phyloP scores from a whole-genome alignment of 1,284 basidiomycete species.

The Meripilus lineatus region DNA sequence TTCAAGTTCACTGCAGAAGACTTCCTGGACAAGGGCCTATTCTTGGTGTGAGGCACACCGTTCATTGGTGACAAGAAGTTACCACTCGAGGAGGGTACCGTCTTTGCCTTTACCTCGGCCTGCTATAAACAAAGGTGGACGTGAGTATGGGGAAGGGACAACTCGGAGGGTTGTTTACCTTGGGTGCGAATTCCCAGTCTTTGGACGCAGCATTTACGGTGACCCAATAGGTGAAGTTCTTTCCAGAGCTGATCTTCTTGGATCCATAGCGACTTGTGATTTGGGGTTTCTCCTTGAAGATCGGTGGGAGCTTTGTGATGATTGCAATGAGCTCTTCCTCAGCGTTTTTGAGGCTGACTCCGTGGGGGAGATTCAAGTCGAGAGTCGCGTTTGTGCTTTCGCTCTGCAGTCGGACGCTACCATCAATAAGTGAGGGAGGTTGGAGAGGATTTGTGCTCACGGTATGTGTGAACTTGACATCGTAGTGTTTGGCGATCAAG shows the following conservation, averaged over 20 bases:
- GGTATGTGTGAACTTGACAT: conserved; percentile 7
- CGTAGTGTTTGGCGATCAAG: conserved; percentile 5
- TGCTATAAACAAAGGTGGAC: background rate
- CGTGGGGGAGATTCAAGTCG: conserved; percentile 7
- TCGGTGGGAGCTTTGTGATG: conserved; percentile 6
- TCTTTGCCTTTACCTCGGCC: background rate
- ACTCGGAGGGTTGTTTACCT: no score
- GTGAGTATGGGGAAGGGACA: conserved; percentile 1
- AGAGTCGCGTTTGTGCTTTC: conserved; percentile 6
- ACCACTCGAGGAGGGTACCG: background rate
- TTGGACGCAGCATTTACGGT: conserved; percentile 9
- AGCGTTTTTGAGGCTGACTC: conserved; percentile 8
- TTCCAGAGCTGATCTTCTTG: background rate
- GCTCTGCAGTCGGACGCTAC: conserved; percentile 2
- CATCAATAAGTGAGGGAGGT: background rate
- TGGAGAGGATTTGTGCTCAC: background rate
- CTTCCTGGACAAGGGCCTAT: conserved; percentile 2
- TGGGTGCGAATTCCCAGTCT: no score
- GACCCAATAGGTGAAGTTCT: conserved; percentile 7
- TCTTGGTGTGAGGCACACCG: background rate
- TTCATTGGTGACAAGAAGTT: background rate
- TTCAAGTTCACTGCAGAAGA: no score
- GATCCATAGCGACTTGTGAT: conserved; percentile 10
- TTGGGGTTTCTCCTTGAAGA: conserved; percentile 3
- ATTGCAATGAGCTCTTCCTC: conserved; percentile 10